Evolutionary conservation across 305 asterid genomes (phyloP), one percentile per base, ranked within the genome.

Genomic region (Ruellia speciosa): DNA sequence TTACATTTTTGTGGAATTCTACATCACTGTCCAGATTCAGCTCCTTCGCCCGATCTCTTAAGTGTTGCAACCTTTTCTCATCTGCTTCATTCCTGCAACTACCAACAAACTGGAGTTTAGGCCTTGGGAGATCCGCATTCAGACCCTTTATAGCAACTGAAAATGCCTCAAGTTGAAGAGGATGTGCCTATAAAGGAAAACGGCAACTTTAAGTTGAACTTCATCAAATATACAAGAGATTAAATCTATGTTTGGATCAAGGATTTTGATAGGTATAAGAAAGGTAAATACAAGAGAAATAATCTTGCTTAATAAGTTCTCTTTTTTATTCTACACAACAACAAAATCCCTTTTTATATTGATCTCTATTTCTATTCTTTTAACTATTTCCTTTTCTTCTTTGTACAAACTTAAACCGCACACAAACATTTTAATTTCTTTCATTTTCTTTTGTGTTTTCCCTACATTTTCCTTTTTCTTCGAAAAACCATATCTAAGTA

Each of bases 1-100:
- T 57, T 58, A 92, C 88, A 37, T 84, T 86, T 79, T 74, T 79
- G 73, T 92, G 88, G 77, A 88, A 88, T 85, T 92, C 96, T 56
- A 88, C 99, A 70, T 82, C 71, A 72, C 54, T 55, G 35, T 79
- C 86, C 85, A 92, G 69, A 56, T 80, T 72, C 70, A 92, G 80
- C 75, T 81, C 77, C 34, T 64, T 76, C 54, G 96, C 75, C 65
- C 62, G 86, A 65, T 82, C 87, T 75, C 74, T 81, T 68, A 88
- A 72, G 75, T 72, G 67, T 69, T 84, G 93, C 81, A 86, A 73
- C 74, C 96, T 82, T 70, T 78, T 81, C 67, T 82, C 94, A 52
- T 92, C 98, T 16, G 95, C 93, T 77, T 80, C 94, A 72, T 92
- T 92, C 74, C 99, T 75, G 75, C 99, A 92, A 70, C 96, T 82